phyloP scores from a whole-genome alignment of 176 grass and related monocot genomes.

The Juncus inflexus region DNA sequence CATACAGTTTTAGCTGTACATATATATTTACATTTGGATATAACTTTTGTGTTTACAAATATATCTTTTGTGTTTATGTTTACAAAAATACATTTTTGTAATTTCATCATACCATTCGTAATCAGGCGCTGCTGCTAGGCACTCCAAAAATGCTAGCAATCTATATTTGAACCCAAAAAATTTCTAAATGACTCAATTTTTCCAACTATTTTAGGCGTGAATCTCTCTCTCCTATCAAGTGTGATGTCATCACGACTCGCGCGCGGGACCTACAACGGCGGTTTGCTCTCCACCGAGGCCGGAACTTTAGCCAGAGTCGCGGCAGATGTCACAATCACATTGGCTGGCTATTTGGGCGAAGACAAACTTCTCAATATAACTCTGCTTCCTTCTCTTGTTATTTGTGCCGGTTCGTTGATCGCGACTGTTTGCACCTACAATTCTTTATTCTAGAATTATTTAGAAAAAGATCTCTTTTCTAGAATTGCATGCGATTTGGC shows the following conservation, averaged over 20 bases:
- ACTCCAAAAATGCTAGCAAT: too few relatives aligned
- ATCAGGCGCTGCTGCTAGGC: too few relatives aligned
- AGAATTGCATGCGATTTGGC: neutral
- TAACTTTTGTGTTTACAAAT: too few relatives aligned
- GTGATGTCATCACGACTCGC: slow-evolving; percentile 92
- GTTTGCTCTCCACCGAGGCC: slow-evolving; percentile 83
- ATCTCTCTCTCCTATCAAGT: slow-evolving; percentile 80
- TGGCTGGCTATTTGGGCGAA: slow-evolving; percentile 61
- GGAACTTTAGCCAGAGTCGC: slow-evolving; percentile 82
- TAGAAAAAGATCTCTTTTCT: too few relatives aligned
- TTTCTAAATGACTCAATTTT: too few relatives aligned
- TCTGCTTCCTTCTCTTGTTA: slow-evolving; percentile 70
- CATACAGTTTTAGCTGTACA: too few relatives aligned
- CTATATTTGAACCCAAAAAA: too few relatives aligned
- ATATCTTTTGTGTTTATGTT: too few relatives aligned
- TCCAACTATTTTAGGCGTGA: slow-evolving; percentile 49
- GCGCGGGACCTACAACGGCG: slow-evolving; percentile 78
- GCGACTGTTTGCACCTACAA: slow-evolving; percentile 75
- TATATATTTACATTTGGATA: too few relatives aligned
- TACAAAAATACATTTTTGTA: too few relatives aligned
- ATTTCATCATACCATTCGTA: too few relatives aligned
- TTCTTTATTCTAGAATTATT: slow-evolving; percentile 59
- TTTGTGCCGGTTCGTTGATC: slow-evolving; percentile 46
- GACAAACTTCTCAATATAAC: slow-evolving; percentile 80
- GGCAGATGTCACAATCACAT: slow-evolving; percentile 72